Base-by-base conservation (phyloP, 2,329 filamentous ascomycete genomes). In the Alternaria brassicicola region DNA sequence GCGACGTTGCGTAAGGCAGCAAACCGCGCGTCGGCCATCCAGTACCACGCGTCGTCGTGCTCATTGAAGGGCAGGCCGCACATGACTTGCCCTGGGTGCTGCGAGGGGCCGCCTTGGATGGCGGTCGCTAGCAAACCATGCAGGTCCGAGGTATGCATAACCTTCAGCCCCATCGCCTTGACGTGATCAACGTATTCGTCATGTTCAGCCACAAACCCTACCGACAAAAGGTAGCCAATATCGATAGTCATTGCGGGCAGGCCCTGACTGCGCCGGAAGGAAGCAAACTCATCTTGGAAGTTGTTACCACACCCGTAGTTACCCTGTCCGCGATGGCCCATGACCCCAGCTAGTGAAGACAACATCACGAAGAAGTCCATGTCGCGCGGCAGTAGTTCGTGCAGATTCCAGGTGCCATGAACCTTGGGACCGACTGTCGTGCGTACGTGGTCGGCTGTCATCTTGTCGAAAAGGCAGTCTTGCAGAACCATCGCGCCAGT, bases 241-340 rank as follows among this genome's bases (percentile, higher is more conserved):
- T 66, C 55, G 43, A 69, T 57, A 17, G 64, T 81, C 77, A 23
- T 36, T n/a, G 80, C 82, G 3, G 79, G 76, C 2, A 66, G 59
- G 3, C 68, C 63, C 17, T 51, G 62, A 13, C 28, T 38, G 25
- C 48, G 57, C 3, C 66, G 63, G 43, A 64, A 63, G 6, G 51
- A 41, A 1, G 67, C 69, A n/a, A 72, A 52, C 4, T 59, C 56
- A 42, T 72, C 69, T 23, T 66, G 59, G 43, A 65, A 73, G 17
- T 58, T 52, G 50, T 63, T 63, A n/a, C 59, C 70, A 21, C 67
- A 65, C 2, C 55, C 66, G 38, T 72, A 72, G 33, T 69, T 65
- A 9, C 42, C 55, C 42, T 71, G 69, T 9, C 58, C 59, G 2
- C 36, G 48, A 39, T 62, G 46, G 1, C 70, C 70, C 21, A 63